Conservation (phyloP, 768 basidiomycete species). For the Tricholoma sp. region DNA sequence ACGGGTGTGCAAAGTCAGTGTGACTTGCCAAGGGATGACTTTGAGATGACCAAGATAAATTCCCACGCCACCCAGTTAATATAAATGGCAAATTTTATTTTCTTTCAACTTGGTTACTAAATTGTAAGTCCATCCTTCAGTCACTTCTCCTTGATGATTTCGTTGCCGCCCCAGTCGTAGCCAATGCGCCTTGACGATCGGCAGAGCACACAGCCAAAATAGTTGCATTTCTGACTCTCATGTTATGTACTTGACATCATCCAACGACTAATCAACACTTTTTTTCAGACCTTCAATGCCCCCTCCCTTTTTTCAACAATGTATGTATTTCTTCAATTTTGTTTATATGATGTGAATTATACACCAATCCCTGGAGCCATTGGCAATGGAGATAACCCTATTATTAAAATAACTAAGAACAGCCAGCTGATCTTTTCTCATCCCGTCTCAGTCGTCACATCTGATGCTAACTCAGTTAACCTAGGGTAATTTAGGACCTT, state of each 20-base stretch:
- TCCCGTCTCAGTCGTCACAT: not conserved
- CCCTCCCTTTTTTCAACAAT: conserved; percentile 6
- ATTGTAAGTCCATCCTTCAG: conserved; percentile 24
- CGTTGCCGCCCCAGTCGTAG: conserved; percentile 78
- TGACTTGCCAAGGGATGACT: not conserved
- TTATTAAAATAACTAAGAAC: conserved; percentile 52
- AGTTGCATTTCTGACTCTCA: conserved; percentile 55
- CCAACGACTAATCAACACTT: conserved; percentile 4
- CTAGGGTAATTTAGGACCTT: not conserved
- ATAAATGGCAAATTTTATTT: conserved; percentile 19
- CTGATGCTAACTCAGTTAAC: conserved; percentile 6
- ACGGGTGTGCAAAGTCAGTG: conserved; percentile 17
- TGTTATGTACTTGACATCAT: not conserved
- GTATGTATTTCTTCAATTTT: conserved; percentile 11
- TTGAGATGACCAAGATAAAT: conserved; percentile 22
- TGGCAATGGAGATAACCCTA: conserved; percentile 39
- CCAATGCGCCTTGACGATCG: conserved; percentile 53
- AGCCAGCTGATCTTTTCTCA: conserved; percentile 46
- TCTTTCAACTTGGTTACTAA: conserved; percentile 4
- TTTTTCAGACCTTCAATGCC: not conserved
- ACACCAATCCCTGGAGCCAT: conserved; percentile 41
- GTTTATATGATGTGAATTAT: conserved; percentile 39
- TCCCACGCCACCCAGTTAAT: conserved; percentile 26
- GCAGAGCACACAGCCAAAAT: conserved; percentile 67
- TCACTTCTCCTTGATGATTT: conserved; percentile 45